Base-by-base conservation (phyloP, 345 rosid genomes). In the Lumnitzera racemosa region DNA sequence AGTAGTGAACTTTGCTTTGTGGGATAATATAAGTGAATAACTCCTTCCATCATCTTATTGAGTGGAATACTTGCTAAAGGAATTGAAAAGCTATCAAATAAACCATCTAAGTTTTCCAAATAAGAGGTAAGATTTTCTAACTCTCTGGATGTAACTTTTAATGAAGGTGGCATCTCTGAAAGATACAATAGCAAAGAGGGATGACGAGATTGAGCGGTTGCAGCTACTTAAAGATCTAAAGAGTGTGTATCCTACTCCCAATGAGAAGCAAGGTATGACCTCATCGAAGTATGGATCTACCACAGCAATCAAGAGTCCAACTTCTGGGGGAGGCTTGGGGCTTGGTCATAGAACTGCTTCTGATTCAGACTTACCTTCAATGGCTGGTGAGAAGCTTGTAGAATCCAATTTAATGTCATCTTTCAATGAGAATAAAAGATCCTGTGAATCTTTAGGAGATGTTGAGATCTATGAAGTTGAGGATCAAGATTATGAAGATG, bases 201-300 rank as follows among this genome's bases (percentile, higher is more conserved):
- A 94, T 46, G 95, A 85, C 13, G 97, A 94, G 79, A 90, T 94
- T 46, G 97, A 86, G 71, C 73, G 86, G 53, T 69, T 94, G 71
- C 89, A 83, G 24, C 54, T 73, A 58, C 72, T 64, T n/a, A 87
- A 86, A 58, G 89, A 82, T 68, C 69, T 53, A 0, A 91, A 89
- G 67, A 66, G 61, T 8, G 72, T 55, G 12, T 50, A 60, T 55
- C 73, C 84, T 10, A 46, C 25, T 0, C 49, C 51, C 13, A 54
- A 71, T 24, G 43, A 36, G 11, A 59, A 68, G 83, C 72, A 65
- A 65, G 59, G 65, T 61, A 12, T 13, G 61, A 67, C 75, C 16
- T 61, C 2, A 36, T 36, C 10, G 2, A 68, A 74, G 46, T 58
- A 67, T 47, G 68, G 47, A 47, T 61, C 66, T 47, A 52, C 69